phyloP scores from a whole-genome alignment of 768 basidiomycete genomes.

The Lactarius tabidus region DNA sequence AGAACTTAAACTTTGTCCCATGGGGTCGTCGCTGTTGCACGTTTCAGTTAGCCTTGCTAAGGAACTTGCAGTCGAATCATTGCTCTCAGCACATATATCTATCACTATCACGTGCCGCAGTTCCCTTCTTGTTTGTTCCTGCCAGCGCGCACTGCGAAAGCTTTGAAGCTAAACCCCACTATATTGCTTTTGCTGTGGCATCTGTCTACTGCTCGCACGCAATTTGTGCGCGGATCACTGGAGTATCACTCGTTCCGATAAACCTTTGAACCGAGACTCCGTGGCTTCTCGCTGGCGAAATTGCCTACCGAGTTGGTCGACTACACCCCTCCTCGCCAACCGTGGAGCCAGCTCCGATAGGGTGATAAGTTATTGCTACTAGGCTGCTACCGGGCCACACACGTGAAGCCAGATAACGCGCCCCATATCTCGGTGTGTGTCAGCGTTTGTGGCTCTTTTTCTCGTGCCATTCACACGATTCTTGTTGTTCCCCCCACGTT shows the following conservation, averaged over 20 bases:
- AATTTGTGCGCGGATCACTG: background rate
- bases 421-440: background rate
- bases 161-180: too few species aligned
- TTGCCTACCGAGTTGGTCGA: background rate
- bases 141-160: background rate
- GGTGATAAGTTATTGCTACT: too few species aligned
- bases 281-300: background rate
- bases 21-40: background rate
- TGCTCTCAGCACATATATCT: background rate
- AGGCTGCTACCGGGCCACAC: background rate
- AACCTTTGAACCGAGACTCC: background rate
- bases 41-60: background rate
- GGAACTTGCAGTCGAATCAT: background rate
- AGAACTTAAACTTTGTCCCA: background rate
- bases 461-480: background rate
- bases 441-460: background rate
- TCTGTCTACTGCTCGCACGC: background rate
- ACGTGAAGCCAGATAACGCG: background rate
- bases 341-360: background rate
- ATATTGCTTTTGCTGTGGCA: background rate
- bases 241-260: background rate
- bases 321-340: background rate
- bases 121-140: background rate
- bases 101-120: background rate
- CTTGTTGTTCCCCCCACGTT: background rate